Conservation (phyloP, 805 yeast species). For the Lipomyces chichibuensis region DNA sequence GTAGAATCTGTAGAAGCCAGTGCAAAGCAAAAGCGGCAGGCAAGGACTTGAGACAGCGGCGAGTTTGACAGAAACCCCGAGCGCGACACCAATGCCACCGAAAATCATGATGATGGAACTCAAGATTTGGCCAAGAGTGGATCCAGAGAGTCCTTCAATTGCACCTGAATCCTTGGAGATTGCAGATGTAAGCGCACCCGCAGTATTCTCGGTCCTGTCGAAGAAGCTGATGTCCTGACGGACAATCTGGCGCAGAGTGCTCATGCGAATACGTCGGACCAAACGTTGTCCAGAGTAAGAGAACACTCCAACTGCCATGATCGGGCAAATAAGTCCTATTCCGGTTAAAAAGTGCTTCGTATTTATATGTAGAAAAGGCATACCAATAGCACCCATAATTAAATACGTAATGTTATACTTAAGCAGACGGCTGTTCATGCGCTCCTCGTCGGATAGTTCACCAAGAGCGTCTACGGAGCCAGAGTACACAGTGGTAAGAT, state of each 20-base stretch:
- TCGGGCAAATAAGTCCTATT: conserved; percentile 37
- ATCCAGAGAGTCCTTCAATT: no score
- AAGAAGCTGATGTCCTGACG: conserved; percentile 41
- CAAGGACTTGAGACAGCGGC: no score
- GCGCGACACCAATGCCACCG: no score
- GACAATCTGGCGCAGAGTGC: conserved; percentile 37
- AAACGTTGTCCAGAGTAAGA: conserved; percentile 37
- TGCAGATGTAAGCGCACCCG: no score
- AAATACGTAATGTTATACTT: conserved; percentile 47
- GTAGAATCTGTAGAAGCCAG: no score
- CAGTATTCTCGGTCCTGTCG: conserved; percentile 38
- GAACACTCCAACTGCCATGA: conserved; percentile 34
- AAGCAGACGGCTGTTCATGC: conserved; percentile 44
- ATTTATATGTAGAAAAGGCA: no score
- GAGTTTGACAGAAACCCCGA: no score
- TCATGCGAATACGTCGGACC: conserved; percentile 38
- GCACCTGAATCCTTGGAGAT: no score
- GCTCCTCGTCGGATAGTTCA: conserved; percentile 40
- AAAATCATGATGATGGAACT: no score
- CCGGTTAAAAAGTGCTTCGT: no score
- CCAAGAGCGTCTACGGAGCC: conserved; percentile 43
- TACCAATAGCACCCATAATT: conserved; percentile 47
- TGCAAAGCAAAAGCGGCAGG: no score
- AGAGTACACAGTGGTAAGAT: conserved; percentile 47
- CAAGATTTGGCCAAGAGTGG: no score